Conservation (phyloP, 192 early-diverging fungal genomes). For the Piromyces sp. region DNA sequence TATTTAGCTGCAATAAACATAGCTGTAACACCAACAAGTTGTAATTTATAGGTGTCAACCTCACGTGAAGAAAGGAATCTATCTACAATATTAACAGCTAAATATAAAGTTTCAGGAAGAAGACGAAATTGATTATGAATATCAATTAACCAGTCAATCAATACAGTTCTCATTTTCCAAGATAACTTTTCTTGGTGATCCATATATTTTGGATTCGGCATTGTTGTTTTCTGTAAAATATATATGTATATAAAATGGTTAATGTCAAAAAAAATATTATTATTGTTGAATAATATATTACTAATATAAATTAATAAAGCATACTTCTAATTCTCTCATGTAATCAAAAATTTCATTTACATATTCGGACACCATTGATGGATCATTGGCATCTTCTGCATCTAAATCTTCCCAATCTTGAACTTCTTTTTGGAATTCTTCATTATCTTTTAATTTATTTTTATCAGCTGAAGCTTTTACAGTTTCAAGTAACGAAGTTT, state of each 20-base stretch:
- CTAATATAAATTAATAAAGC: neutral
- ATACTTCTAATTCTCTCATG: constrained; percentile 55
- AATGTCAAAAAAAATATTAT: too few species aligned
- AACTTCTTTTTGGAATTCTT: constrained; percentile 1
- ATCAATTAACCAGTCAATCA: constrained; percentile 93
- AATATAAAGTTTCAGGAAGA: constrained; percentile 83
- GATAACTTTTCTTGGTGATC: constrained; percentile 62
- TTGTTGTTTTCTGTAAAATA: constrained; percentile 28
- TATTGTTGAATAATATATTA: neutral
- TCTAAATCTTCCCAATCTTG: constrained; percentile 58
- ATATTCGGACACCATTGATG: constrained; percentile 87
- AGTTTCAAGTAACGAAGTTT: neutral
- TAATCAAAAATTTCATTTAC: constrained; percentile 82
- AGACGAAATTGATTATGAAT: constrained; percentile 79
- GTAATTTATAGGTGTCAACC: constrained; percentile 74
- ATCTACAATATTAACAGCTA: constrained; percentile 87
- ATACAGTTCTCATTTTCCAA: constrained; percentile 81
- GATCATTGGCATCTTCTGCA: constrained; percentile 60
- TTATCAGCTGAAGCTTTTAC: neutral
- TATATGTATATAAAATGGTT: too few species aligned
- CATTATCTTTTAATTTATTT: neutral
- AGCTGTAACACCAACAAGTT: constrained; percentile 80
- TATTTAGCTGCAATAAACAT: constrained; percentile 88
- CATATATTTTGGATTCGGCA: constrained; percentile 74
- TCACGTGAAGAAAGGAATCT: constrained; percentile 75